Percentiles rank a stretch among this genome's conserved stretches.
These are phyloP conservation scores for Hygrocybe coccinea DNA, from an alignment of 768 basidiomycete genomes.

Conservation along the genomic window DNA sequence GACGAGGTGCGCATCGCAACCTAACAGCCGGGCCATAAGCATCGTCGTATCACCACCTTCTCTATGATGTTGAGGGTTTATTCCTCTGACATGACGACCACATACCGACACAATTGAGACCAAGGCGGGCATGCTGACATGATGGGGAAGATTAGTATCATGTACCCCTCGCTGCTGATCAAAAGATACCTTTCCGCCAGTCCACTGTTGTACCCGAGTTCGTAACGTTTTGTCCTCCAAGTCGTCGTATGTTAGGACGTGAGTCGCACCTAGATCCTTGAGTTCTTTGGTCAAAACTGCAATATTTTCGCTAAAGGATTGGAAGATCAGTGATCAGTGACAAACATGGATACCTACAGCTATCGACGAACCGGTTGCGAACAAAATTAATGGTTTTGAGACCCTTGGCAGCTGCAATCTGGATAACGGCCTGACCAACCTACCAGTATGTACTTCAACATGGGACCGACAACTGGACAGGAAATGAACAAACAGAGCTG, in stretches of 20 bases:
- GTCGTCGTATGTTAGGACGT: conserved; percentile 75
- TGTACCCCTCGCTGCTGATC: neutral
- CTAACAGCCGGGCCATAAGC: conserved; percentile 63
- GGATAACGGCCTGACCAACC: conserved; percentile 84
- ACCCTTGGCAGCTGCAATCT: conserved; percentile 69
- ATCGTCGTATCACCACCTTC: conserved; percentile 61
- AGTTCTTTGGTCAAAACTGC: conserved; percentile 48
- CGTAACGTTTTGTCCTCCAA: conserved; percentile 53
- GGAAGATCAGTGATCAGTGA: no score
- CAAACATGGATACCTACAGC: neutral
- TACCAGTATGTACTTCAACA: conserved; percentile 23
- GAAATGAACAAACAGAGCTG: conserved; percentile 55
- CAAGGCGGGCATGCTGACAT: conserved; percentile 40
- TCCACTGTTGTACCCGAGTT: conserved; percentile 57
- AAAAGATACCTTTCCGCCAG: conserved; percentile 49
- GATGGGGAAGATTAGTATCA: neutral
- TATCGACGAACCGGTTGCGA: conserved; percentile 51
- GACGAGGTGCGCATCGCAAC: conserved; percentile 64
- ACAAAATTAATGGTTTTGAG: conserved; percentile 80
- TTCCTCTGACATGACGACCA: neutral
- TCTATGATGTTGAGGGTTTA: neutral
- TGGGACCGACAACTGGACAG: conserved; percentile 2
- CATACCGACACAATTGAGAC: conserved; percentile 49
- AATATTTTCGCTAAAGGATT: conserved; percentile 45
- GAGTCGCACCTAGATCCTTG: conserved; percentile 60